Evolutionary conservation across 371 early-diverging fungal species (phyloP), one percentile per base, ranked within the genome.

Genomic region (Mortierella sp.): DNA sequence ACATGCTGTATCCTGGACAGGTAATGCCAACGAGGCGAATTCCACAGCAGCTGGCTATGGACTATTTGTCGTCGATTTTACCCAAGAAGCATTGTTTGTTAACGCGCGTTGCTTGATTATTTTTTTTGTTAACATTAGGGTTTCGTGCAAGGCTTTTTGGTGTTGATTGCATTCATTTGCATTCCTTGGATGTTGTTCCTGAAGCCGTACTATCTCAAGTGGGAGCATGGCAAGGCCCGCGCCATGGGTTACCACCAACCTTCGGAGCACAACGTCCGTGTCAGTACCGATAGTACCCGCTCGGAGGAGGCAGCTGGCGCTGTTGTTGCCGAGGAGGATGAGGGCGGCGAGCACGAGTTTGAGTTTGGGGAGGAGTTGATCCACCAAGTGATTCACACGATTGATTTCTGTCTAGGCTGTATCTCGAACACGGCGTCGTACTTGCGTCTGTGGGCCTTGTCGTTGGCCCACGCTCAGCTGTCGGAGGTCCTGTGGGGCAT

Each of bases 341-440:
- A 89, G 41, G 73, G 68, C 3, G 34, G 37, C 14, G 92, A 91
- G 34, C 90, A 91, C 24, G 91, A 90, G 85, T 97, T 97, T 90
- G 98, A 98, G 64, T 98, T 98, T 87, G 89, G 94, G 68, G 98
- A 98, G 71, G 90, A 94, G 55, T 93, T 98, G 94, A 96, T 99
- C 74, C 97, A 99, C 88, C 98, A 98, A 85, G 91, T 94, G 22
- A 99, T 99, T 80, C 99, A 99, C 86, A 99, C 99, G 37, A 99
- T 99, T 85, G 99, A 99, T 88, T 99, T 99, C 91, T 96, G 97
- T 80, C 93, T 99, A 71, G 95, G 96, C 70, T 96, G 98, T 66
- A 98, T 99, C 75, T 99, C 99, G 61, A 99, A 99, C 89, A 99
- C 99, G 9, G 99, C 99, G 8, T 98, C 98, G 22, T 99, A 99